Percentiles rank a stretch among this genome's conserved stretches.
Evolutionary conservation across 148 eudicot genomes (phyloP).

Genomic region (Camellia japonica): DNA sequence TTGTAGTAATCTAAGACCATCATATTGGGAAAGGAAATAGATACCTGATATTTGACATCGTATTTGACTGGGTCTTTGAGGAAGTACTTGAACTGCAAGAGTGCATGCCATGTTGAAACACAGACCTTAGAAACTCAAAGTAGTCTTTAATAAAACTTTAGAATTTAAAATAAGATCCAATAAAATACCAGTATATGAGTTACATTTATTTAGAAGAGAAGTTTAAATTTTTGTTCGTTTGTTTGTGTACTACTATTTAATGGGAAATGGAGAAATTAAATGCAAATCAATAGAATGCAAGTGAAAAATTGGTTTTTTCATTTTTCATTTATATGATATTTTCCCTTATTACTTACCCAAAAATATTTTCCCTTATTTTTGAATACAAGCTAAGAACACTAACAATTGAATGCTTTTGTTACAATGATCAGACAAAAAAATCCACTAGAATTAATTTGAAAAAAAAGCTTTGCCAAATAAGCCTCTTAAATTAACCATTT

Average conservation of each 20-base stretch:
- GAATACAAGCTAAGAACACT: background rate
- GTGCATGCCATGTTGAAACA: background rate
- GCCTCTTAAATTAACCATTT: background rate
- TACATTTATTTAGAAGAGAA: no score
- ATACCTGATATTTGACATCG: slow-evolving; percentile 95
- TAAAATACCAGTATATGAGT: no score
- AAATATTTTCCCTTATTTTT: background rate
- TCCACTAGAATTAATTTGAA: background rate
- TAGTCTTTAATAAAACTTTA: background rate
- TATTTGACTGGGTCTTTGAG: slow-evolving; percentile 91
- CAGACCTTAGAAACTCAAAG: background rate
- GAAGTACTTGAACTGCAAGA: slow-evolving; percentile 72
- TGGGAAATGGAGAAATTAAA: no score
- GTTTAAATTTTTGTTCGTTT: no score
- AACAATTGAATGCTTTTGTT: background rate
- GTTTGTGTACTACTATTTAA: no score
- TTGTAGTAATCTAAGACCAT: background rate
- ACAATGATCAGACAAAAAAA: background rate
- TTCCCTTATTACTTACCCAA: no score
- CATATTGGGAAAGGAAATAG: background rate
- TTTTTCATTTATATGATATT: no score
- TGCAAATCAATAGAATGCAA: no score
- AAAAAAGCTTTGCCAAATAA: background rate
- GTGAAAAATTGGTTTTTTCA: no score
- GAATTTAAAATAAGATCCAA: no score